Evolutionary conservation across 2,329 filamentous ascomycete genomes (phyloP), one percentile per base, ranked within the genome.

Genomic region (Colletotrichum sojae): DNA sequence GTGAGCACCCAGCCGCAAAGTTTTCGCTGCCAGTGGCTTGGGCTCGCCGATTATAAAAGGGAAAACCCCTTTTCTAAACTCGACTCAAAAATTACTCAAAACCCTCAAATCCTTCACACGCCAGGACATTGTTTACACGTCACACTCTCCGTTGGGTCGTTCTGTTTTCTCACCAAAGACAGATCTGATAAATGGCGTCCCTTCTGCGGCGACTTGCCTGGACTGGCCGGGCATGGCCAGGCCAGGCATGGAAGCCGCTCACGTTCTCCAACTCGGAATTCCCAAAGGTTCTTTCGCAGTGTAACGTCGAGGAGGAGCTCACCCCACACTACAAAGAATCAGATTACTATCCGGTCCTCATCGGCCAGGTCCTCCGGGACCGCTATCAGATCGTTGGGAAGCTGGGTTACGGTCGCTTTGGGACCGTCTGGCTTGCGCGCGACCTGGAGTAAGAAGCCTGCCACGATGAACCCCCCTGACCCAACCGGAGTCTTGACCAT

Each of bases 331-430:
- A 76, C 9, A 3, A 71, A 2, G 69, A 72, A 8, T 73, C 73
- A 40, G 71, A 67, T 2, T 76, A 75, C 57, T 76, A 75, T 48
- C 72, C 74, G 0, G 71, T 68, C 36, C 64, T 27, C 43, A 79
- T 76, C 53, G 74, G 74, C 3, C 61, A 75, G 56, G 62, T 75
- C 16, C 51, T 77, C 2, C 56, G 22, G 13, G 69, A 72, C 20
- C 75, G 79, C 46, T 83, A 83, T 62, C 75, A 72, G 6, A 75
- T 84, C 49, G 74, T 79, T 1, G 79, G 81, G 18, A 83, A 84
- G 70, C 74, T 84, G 6, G 81, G 81, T 0, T 82, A 76, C 73
- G 81, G 82, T 8, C 75, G 76, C 5, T 81, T 78, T 70, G 83
- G 81, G 4, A 83, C 80, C 1, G 77, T 83, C 52, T 84, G 80